Evolutionary conservation across 176 grass and related monocot species (phyloP).

Genomic region (Oropetium thomaeum): DNA sequence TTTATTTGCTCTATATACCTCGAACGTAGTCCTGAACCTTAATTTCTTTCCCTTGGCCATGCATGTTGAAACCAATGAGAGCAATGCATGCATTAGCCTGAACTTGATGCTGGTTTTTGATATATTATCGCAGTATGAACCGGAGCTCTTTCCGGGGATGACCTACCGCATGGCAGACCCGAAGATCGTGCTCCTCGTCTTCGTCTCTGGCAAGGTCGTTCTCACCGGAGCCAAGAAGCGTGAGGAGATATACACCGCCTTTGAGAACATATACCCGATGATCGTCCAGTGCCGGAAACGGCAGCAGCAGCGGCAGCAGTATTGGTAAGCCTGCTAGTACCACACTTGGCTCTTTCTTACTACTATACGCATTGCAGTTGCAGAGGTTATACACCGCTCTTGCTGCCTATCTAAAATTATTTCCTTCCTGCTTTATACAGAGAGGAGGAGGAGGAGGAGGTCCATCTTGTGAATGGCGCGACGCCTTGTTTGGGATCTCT

Average conservation of each 20-base stretch:
- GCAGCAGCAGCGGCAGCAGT: slow-evolving; percentile 40
- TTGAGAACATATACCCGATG: slow-evolving; percentile 78
- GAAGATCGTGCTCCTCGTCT: slow-evolving; percentile 65
- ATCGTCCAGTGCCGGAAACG: slow-evolving; percentile 55
- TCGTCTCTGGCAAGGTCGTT: slow-evolving; percentile 78
- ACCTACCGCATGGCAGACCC: slow-evolving; percentile 73
- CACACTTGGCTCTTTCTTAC: background rate
- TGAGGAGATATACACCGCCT: slow-evolving; percentile 49
- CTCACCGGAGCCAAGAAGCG: slow-evolving; percentile 69
- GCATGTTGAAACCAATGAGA: background rate
- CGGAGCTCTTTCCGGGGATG: slow-evolving; percentile 72
- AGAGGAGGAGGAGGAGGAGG: background rate
- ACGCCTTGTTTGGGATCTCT: background rate
- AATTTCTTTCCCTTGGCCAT: background rate
- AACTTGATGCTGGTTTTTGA: background rate
- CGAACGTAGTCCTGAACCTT: background rate
- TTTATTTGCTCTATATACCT: background rate
- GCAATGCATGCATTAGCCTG: background rate
- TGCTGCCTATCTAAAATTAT: background rate
- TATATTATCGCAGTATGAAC: slow-evolving; percentile 56
- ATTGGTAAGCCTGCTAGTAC: slow-evolving; percentile 28
- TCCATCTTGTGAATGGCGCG: background rate
- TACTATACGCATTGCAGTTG: background rate
- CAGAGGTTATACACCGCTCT: background rate
- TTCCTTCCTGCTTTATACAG: slow-evolving; percentile 18